Conservation (phyloP, 108 stramenopile genomes). For the Hondaea fermentalgiana region DNA sequence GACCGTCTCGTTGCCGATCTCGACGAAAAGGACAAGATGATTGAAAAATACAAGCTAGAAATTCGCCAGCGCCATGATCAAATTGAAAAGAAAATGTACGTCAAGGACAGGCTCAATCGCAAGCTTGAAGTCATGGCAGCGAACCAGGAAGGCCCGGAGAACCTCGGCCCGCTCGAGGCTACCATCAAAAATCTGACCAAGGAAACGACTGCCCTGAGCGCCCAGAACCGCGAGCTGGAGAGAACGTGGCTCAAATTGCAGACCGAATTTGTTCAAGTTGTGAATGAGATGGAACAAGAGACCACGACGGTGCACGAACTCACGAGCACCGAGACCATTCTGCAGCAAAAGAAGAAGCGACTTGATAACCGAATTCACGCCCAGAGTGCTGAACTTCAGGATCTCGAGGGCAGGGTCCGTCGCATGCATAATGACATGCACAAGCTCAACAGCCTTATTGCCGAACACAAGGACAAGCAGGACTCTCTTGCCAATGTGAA, state of each 20-base stretch:
- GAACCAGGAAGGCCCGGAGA: slow-evolving; percentile 51
- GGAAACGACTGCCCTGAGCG: slow-evolving; percentile 44
- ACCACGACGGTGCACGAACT: slow-evolving; percentile 52
- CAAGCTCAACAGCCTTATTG: slow-evolving; percentile 63
- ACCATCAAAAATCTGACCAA: slow-evolving; percentile 61
- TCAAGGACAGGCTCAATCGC: slow-evolving; percentile 62
- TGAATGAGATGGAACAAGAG: slow-evolving; percentile 48
- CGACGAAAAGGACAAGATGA: slow-evolving; percentile 44
- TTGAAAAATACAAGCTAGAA: slow-evolving; percentile 60
- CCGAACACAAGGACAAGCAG: slow-evolving; percentile 47
- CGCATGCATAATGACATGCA: slow-evolving; percentile 62
- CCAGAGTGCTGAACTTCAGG: slow-evolving; percentile 51
- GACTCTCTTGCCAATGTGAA: slow-evolving; percentile 42
- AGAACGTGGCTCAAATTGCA: slow-evolving; percentile 59
- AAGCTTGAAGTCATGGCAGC: slow-evolving; percentile 67
- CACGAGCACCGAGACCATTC: slow-evolving; percentile 43
- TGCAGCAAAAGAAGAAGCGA: slow-evolving; percentile 56
- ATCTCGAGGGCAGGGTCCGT: slow-evolving; percentile 36
- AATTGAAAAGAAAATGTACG: slow-evolving; percentile 69
- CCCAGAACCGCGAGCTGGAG: slow-evolving; percentile 43
- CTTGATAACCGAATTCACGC: slow-evolving; percentile 43
- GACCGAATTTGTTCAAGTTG: slow-evolving; percentile 50
- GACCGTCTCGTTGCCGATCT: slow-evolving; percentile 35
- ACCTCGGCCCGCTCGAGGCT: slow-evolving; percentile 65
- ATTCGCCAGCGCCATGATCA: slow-evolving; percentile 71